Percentiles rank a stretch among this genome's conserved stretches.
These are phyloP conservation scores for Dalechampia spathulata DNA, from an alignment of 441 rosid species.

Conservation along the genomic window DNA sequence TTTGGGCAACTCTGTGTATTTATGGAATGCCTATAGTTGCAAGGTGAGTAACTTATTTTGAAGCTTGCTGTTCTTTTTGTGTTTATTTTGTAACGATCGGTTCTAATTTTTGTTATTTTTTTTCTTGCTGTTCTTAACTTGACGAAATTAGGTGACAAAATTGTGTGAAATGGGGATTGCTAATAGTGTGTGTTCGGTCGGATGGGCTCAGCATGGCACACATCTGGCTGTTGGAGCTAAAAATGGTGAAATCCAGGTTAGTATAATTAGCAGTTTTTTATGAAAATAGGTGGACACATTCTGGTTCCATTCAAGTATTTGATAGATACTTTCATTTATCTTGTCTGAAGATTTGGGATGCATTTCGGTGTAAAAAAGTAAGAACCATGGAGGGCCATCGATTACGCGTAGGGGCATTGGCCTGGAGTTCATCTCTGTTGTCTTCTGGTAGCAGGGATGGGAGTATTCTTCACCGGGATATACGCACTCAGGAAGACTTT, in stretches of 20 bases:
- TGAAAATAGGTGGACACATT: too few relatives aligned
- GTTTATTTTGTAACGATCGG: neutral
- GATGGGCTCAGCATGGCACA: conserved; percentile 84
- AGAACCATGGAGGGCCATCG: conserved; percentile 97
- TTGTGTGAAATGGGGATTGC: conserved; percentile 83
- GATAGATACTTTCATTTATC: conserved; percentile 2
- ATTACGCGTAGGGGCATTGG: conserved; percentile 80
- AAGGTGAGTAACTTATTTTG: conserved; percentile 44
- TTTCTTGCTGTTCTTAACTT: neutral
- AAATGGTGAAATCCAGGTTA: conserved; percentile 86
- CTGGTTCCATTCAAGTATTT: too few relatives aligned
- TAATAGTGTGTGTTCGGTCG: conserved; percentile 90
- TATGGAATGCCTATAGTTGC: conserved; percentile 99
- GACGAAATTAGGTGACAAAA: conserved; percentile 61
- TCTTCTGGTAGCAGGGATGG: conserved; percentile 97
- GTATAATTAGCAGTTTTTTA: conserved; percentile 4
- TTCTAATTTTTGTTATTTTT: neutral
- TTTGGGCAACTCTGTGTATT: conserved; percentile 80
- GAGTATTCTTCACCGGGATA: conserved; percentile 83
- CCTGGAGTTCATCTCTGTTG: conserved; percentile 77
- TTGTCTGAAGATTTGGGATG: conserved; percentile 78
- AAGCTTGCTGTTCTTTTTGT: neutral
- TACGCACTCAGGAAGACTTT: conserved; percentile 69
- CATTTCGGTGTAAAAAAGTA: conserved; percentile 62
- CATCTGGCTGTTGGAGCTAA: conserved; percentile 90